Percentiles rank a stretch among this genome's conserved stretches.
These are phyloP conservation scores for Hypoxylon sp. DNA, from an alignment of 2,329 filamentous ascomycete genomes.

Conservation along the genomic window DNA sequence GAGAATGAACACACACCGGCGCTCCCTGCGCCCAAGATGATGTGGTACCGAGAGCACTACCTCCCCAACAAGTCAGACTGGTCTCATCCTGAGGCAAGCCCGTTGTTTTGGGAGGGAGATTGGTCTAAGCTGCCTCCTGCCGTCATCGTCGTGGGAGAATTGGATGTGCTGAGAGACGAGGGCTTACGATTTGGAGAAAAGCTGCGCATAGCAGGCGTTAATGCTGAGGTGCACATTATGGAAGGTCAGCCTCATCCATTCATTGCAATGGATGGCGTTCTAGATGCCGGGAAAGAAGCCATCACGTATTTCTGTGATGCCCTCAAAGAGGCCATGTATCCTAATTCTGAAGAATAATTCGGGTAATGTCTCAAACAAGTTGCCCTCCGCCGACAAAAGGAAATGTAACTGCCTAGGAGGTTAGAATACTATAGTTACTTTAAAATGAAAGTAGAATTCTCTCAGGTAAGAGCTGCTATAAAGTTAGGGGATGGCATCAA, in stretches of 20 bases:
- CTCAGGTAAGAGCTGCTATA: too few species aligned
- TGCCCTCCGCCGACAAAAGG: too few species aligned
- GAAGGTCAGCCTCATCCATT: conserved; percentile 66
- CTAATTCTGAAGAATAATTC: background rate
- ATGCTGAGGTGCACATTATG: conserved; percentile 59
- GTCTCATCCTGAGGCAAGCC: conserved; percentile 61
- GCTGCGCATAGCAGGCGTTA: conserved; percentile 55
- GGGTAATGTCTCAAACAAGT: too few species aligned
- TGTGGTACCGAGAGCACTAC: conserved; percentile 68
- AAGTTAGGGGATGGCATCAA: too few species aligned
- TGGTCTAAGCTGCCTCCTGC: conserved; percentile 61
- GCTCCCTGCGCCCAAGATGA: conserved; percentile 64
- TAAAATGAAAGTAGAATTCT: too few species aligned
- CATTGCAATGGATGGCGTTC: conserved; percentile 63
- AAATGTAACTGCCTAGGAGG: background rate
- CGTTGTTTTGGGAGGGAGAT: conserved; percentile 59
- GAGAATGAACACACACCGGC: conserved; percentile 61
- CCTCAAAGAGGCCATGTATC: conserved; percentile 36
- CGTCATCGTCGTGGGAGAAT: conserved; percentile 61
- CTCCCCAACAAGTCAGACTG: conserved; percentile 57
- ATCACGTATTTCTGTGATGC: conserved; percentile 55
- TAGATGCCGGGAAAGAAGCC: conserved; percentile 60
- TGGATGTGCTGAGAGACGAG: conserved; percentile 65
- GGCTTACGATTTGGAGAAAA: conserved; percentile 61
- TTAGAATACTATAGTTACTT: too few species aligned